phyloP scores from a whole-genome alignment of 176 grass and related monocot genomes.

The Luzula sylvatica region DNA sequence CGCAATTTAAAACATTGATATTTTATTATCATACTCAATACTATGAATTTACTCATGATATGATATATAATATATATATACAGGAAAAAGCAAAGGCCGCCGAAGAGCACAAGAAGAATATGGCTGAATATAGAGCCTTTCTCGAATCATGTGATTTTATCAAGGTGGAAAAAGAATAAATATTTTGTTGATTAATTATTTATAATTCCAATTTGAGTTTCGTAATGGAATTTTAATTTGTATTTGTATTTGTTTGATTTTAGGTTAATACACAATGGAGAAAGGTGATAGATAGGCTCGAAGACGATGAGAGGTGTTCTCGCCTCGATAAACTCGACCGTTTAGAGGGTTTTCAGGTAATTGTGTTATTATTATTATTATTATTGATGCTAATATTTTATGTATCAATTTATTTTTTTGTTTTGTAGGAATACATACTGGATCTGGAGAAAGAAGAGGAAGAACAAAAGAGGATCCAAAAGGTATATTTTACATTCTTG shows the following conservation, averaged over 20 bases:
- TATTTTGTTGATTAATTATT: background rate
- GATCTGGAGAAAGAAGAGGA: constrained; percentile 80
- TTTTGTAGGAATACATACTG: constrained; percentile 65
- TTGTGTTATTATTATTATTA: background rate
- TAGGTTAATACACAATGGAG: constrained; percentile 80
- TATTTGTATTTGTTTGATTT: constrained; percentile 1
- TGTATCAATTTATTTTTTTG: constrained; percentile 22
- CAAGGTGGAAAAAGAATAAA: too few species aligned
- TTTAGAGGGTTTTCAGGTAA: constrained; percentile 82
- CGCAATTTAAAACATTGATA: too few species aligned
- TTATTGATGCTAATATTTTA: constrained; percentile 12
- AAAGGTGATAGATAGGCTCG: constrained; percentile 83
- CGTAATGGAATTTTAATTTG: constrained; percentile 2
- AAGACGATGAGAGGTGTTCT: constrained; percentile 75
- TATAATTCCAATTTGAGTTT: background rate
- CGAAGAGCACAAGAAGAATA: constrained; percentile 66
- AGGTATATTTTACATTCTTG: constrained; percentile 34
- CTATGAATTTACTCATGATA: background rate
- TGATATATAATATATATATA: too few species aligned
- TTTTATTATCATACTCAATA: too few species aligned
- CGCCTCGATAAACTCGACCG: constrained; percentile 90
- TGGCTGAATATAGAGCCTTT: constrained; percentile 71
- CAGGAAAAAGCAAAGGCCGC: constrained; percentile 89
- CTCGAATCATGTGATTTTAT: constrained; percentile 97
- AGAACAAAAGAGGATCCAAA: constrained; percentile 67